Percentiles rank a stretch among this genome's conserved stretches.
These are phyloP conservation scores for Marasmius fiardii DNA, from an alignment of 1,284 basidiomycete species.

Conservation along the genomic window DNA sequence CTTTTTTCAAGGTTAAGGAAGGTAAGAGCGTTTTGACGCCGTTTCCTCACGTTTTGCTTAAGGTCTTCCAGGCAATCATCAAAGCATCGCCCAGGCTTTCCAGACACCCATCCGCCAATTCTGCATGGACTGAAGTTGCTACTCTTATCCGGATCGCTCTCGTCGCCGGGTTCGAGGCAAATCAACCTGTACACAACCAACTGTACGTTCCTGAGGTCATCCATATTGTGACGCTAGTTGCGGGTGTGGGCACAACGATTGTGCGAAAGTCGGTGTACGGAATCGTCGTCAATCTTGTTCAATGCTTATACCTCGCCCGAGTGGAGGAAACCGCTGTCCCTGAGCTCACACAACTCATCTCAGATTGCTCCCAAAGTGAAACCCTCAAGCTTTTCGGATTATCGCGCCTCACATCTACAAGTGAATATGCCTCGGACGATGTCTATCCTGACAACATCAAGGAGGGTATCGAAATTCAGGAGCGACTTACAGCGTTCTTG, in stretches of 20 bases:
- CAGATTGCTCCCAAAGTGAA: slow-evolving; percentile 54
- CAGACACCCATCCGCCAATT: slow-evolving; percentile 62
- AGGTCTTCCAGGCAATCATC: slow-evolving; percentile 54
- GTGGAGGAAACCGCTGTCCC: slow-evolving; percentile 56
- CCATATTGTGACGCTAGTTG: slow-evolving; percentile 74
- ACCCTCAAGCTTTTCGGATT: slow-evolving; percentile 77
- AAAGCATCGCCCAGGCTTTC: slow-evolving; percentile 59
- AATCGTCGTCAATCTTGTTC: slow-evolving; percentile 76
- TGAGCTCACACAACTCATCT: slow-evolving; percentile 59
- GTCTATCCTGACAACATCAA: slow-evolving; percentile 44
- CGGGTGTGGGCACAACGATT: slow-evolving; percentile 68
- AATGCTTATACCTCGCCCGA: slow-evolving; percentile 63
- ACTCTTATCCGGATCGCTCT: slow-evolving; percentile 73
- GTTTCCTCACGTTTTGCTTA: slow-evolving; percentile 10
- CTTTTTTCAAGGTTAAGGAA: slow-evolving; percentile 78
- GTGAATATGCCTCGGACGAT: slow-evolving; percentile 60
- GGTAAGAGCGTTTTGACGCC: slow-evolving; percentile 32
- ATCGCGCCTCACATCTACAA: slow-evolving; percentile 50
- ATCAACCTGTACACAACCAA: slow-evolving; percentile 62
- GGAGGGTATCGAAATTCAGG: slow-evolving; percentile 61
- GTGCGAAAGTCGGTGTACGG: slow-evolving; percentile 82
- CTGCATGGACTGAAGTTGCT: slow-evolving; percentile 83
- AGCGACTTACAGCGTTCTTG: slow-evolving; percentile 65
- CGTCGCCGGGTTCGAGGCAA: slow-evolving; percentile 67
- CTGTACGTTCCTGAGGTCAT: slow-evolving; percentile 81